Base-by-base conservation (phyloP, 2,329 filamentous ascomycete genomes). In the Capronia americana region DNA sequence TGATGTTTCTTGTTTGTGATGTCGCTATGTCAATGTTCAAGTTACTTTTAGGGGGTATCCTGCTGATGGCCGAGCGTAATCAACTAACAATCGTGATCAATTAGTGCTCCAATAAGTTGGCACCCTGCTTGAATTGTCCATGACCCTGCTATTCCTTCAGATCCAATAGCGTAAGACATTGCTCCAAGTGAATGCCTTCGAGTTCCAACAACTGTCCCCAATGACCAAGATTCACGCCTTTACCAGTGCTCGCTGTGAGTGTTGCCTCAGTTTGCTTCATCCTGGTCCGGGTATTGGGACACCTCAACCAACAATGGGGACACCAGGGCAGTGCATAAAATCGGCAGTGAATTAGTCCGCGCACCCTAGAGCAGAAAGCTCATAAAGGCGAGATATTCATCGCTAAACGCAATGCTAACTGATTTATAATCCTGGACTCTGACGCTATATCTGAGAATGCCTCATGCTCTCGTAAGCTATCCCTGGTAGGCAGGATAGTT, bases 401-500 rank as follows among this genome's bases (percentile, higher is more conserved):
- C 14, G 17, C 7, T 44, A 17, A n/a, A 44, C 20, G 14, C 38
- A n/a, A n/a, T n/a, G 38, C 14, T n/a, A 17, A 7, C 6, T n/a
- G 5, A 17, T n/a, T n/a, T 17, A 3, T 44, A n/a, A 44, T 7
- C 38, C 20, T 12, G 48, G 23, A 24, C 1, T 26, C 11, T 6
- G 28, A 55, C 8, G 28, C 53, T 34, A 58, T 32, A 38, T 61
- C 20, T 28, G 46, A 34, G 26, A 59, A 59, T 54, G 51, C 48
- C 28, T 44, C 46, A 44, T 61, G n/a, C 46, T 54, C 48, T 41
- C 58, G 58, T 61, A 41, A 61, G 48, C 30, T 63, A 68, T 59
- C 46, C 60, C 50, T 70, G 64, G 61, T 70, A 70, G 20, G 59
- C 62, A 32, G 55, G 63, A 57, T 68, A 70, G 50, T 60, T 68